Evolutionary conservation across 2,329 filamentous ascomycete species (phyloP), one percentile per base, ranked within the genome.

Genomic region (Zasmidium citrigriseum): DNA sequence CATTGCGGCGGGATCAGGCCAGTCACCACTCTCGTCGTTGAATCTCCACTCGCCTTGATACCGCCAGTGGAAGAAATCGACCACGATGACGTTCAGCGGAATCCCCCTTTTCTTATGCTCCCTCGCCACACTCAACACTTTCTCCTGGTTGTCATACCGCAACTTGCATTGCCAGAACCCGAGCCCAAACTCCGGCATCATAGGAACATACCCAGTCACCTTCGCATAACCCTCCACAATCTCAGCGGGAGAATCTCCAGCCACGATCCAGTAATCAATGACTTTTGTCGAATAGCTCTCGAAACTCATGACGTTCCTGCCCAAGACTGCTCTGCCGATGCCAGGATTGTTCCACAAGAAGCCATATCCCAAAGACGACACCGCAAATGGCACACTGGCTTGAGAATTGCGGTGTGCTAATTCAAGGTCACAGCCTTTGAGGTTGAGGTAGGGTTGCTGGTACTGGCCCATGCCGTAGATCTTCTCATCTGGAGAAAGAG

Each of bases 401-500:
- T 89, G 86, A 0, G 84, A 87, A 67, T 89, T 89, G 1, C 86
- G 80, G 34, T 89, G 86, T 0, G 86, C 85, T 2, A 89, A 78
- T 67, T 89, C 86, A 1, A 88, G 70, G 57, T 88, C 85, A 0
- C 76, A 67, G 0, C 86, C 86, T 64, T 88, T 88, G 51, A 88
- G 76, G 66, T 88, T 79, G n/a, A 89, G 74, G 52, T 77, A 79
- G 0, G 83, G 82, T 63, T 89, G 85, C 66, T 89, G 86, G 60
- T 89, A 88, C 70, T 89, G 86, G 0, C 86, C 86, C 85, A 88
- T 88, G 20, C 86, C 86, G 65, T 80, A 89, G n/a, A 89, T 82
- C 67, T 81, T 83, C 68, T 89, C 86, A 20, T 81, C 74, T 0
- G 74, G 71, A 54, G 48, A 58, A 11, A 83, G 67, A 1, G 81